These are phyloP conservation scores for Citropsis articulata DNA, from an alignment of 345 rosid species.

Conservation along the genomic window DNA sequence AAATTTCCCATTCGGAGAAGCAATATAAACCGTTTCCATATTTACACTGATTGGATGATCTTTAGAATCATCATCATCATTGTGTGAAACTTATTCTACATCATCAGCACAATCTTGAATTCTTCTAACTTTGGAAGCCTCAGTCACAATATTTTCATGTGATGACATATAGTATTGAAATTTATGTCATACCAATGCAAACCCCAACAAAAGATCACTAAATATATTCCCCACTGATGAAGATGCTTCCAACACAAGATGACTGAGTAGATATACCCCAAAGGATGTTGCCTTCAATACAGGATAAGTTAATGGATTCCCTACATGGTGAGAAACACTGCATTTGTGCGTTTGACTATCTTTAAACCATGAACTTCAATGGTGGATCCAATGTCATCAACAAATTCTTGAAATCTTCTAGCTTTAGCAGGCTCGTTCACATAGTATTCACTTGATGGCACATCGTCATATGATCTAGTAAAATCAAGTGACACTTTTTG, in stretches of 20 bases:
- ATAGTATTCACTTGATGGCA: not conserved
- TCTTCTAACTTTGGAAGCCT: no score
- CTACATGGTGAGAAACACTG: no score
- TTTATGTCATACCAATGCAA: no score
- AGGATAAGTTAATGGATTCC: no score
- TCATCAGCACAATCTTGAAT: constrained; percentile 39
- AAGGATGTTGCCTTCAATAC: no score
- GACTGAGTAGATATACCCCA: no score
- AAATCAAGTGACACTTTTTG: not conserved
- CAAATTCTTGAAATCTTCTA: not conserved
- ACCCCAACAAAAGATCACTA: no score
- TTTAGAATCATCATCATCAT: not conserved
- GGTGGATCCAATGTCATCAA: not conserved
- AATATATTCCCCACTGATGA: no score
- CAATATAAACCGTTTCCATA: constrained; percentile 28
- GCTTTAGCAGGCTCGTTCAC: not conserved
- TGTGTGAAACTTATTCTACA: not conserved
- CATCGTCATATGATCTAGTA: not conserved
- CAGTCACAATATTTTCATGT: no score
- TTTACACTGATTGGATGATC: not conserved
- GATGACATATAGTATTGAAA: constrained; percentile 10
- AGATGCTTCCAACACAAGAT: no score
- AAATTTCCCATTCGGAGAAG: no score
- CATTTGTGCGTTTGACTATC: no score
- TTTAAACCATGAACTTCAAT: not conserved